Base-by-base conservation (phyloP, 1,284 basidiomycete genomes). In the Ceratobasidium sp. region DNA sequence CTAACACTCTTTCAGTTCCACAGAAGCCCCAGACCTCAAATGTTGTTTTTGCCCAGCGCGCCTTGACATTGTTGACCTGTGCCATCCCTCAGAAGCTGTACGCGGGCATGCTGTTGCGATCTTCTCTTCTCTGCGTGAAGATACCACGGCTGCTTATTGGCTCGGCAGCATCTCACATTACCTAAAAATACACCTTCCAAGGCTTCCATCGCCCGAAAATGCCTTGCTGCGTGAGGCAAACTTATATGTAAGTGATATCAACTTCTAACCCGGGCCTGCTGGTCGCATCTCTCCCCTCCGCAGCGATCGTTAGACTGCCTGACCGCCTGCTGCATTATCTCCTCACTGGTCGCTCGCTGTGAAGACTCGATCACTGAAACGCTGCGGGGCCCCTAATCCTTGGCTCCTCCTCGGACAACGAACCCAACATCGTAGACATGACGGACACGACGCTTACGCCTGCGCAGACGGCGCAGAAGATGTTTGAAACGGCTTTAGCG, bases 401-500 rank as follows among this genome's bases (percentile, higher is more conserved):
- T 69, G 16, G 7, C 22, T 46, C 27, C 31, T 37, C 19, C 24
- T 41, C 24, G 1, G 6, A 16, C 22, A 37, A n/a, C 41, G 29
- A 29, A 37, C 24, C 16, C 16, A 24, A 29, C 41, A 46, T 22
- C 16, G 54, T 19, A 43, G 54, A 59, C 53, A 75, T 69, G 51
- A 56, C 63, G 34, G 68, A 63, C 27, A 39, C 61, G 16, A 91
- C 89, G 53, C 84, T 91, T 78, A 86, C 84, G 77, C 90, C 89
- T 56, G 82, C 83, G 11, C 83, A 88, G 79, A 89, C 90, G 49
- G 87, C 90, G 61, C 84, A 83, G 13, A 81, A 82, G 64, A 85
- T 92, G 82, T 83, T 92, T 74, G 83, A 89, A 76, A 79, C 83
- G 73, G 89, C 86, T 41, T 83, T 91, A 19, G 80, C 80, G 22